Base-by-base conservation (phyloP, 2,329 filamentous ascomycete species). In the Apiospora malaysiana region DNA sequence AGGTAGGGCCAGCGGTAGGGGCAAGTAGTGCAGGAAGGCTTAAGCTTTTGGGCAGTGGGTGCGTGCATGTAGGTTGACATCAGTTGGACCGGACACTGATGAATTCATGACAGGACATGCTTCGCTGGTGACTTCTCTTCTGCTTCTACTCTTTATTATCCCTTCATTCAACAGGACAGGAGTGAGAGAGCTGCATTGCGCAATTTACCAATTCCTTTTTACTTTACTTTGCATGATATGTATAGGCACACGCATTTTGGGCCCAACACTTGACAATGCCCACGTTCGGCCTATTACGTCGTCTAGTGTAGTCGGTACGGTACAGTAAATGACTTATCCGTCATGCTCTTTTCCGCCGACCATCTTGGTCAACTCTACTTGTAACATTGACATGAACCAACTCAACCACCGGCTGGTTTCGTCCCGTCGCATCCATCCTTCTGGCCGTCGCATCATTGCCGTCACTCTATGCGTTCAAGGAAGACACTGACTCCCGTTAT, bases 11-110 rank as follows among this genome's bases (percentile, higher is more conserved):
- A 32, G 32, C 32, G 32, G 32, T 32, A 32, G 32, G 32, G 32
- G 32, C 32, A 42, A 42, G 40, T 42, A 42, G 40, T 16, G 42
- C 16, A 10, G 7, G 51, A 18, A 37, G 27, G 51, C 51, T 59
- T 59, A 59, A 59, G 27, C 51, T 59, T 59, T 59, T 59, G 32
- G 51, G 25, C 51, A 59, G 51, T 59, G 27, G 51, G 51, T 59
- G 51, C 25, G 27, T 32, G 51, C 51, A 59, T 59, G 51, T 59
- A 59, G 27, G 51, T 59, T 59, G 51, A 59, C 51, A 59, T 59
- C 51, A 59, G 32, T 32, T 32, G 25, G 49, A 16, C 49, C 49
- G 14, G 47, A 51, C 49, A 32, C 49, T 56, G 51, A 59, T 59
- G 51, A 59, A 59, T 37, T 59, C 51, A 37, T 59, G 51, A 59